Conservation (phyloP, 768 basidiomycete genomes). For the Leccinellum rugosiceps region DNA sequence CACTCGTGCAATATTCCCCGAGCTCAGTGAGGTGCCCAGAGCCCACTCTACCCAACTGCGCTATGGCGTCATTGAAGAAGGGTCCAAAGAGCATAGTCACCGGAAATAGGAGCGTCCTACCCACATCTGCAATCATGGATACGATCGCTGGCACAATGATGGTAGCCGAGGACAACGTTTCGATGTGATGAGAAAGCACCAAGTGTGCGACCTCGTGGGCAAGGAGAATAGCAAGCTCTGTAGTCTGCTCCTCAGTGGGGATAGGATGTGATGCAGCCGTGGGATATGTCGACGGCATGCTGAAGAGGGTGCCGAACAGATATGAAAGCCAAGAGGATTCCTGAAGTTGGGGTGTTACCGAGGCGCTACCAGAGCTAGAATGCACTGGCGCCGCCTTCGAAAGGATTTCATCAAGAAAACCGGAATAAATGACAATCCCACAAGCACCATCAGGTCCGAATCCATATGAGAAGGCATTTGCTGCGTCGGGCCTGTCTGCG, state of each 20-base stretch:
- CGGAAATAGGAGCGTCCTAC: conserved; percentile 80
- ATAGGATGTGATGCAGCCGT: conserved; percentile 39
- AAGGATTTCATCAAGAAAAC: conserved; percentile 87
- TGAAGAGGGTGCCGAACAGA: conserved; percentile 44
- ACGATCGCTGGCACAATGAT: conserved; percentile 80
- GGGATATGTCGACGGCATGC: conserved; percentile 31
- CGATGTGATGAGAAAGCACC: conserved; percentile 85
- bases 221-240: conserved; percentile 85
- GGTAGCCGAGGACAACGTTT: conserved; percentile 81
- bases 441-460: conserved; percentile 90
- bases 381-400: conserved; percentile 32
- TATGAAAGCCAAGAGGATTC: conserved; percentile 44
- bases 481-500: conserved; percentile 78
- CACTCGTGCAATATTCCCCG: conserved; percentile 72
- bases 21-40: conserved; percentile 71
- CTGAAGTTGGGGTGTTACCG: conserved; percentile 14
- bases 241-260: conserved; percentile 79
- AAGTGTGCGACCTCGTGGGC: conserved; percentile 95
- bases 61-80: conserved; percentile 92
- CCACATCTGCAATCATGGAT: conserved; percentile 71
- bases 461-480: conserved; percentile 94
- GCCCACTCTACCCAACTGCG: conserved; percentile 72
- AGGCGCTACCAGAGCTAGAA: conserved; percentile 25
- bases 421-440: conserved; percentile 92
- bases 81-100: conserved; percentile 91